Conservation (phyloP, 768 basidiomycete genomes). For the Chalciporus pseudorubinellus region DNA sequence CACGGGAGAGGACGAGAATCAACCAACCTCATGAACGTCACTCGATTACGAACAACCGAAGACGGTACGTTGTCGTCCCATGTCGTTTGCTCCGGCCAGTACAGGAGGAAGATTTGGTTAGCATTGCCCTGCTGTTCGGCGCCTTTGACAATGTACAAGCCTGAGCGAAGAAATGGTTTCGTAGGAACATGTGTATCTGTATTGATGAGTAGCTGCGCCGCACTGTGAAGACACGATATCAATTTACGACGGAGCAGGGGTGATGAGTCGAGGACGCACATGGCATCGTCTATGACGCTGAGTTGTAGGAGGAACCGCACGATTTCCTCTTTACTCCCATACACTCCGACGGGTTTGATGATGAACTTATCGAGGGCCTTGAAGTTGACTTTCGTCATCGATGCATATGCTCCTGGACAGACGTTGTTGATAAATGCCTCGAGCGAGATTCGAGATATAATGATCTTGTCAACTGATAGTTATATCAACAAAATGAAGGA, state of each 20-base stretch:
- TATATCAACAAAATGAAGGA: background rate
- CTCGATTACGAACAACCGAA: slow-evolving; percentile 48
- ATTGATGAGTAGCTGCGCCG: slow-evolving; percentile 6
- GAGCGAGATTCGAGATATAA: slow-evolving; percentile 54
- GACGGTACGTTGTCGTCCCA: slow-evolving; percentile 51
- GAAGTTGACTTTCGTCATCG: slow-evolving; percentile 59
- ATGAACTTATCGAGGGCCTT: slow-evolving; percentile 43
- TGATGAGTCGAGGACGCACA: slow-evolving; percentile 29
- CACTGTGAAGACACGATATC: background rate
- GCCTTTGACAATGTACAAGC: slow-evolving; percentile 42
- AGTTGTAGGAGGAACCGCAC: slow-evolving; percentile 42
- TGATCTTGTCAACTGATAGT: slow-evolving; percentile 55
- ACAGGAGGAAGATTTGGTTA: slow-evolving; percentile 45
- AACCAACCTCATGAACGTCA: slow-evolving; percentile 55
- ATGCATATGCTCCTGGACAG: slow-evolving; percentile 50
- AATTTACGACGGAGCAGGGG: background rate
- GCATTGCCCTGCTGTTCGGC: background rate
- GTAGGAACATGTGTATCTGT: background rate
- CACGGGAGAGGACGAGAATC: background rate
- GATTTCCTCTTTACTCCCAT: slow-evolving; percentile 54
- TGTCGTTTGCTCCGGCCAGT: slow-evolving; percentile 61
- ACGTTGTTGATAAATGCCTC: slow-evolving; percentile 46
- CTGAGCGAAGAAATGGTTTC: slow-evolving; percentile 40
- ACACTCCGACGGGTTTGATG: slow-evolving; percentile 54
- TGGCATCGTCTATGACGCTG: slow-evolving; percentile 35